phyloP scores from a whole-genome alignment of 345 rosid genomes.

The Cochlearia excelsa region DNA sequence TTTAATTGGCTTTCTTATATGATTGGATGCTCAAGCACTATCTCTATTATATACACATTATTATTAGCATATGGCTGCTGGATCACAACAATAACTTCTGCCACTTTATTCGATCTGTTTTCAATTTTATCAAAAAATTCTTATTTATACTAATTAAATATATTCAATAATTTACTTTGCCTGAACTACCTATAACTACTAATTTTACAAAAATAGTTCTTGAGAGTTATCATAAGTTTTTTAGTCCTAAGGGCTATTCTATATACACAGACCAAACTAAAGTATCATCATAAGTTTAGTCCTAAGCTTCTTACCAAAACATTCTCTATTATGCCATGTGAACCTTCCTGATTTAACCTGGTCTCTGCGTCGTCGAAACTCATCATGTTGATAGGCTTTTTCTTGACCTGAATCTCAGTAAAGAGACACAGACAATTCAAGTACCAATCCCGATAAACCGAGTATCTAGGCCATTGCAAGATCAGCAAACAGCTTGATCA shows the following conservation, averaged over 20 bases:
- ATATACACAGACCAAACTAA: constrained; percentile 20
- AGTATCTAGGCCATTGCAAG: constrained; percentile 20
- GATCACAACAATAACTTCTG: neutral
- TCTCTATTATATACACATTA: constrained; percentile 11
- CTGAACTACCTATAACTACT: constrained; percentile 3
- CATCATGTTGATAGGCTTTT: neutral
- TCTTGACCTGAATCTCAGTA: neutral
- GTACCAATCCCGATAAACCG: neutral
- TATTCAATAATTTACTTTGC: too few species aligned
- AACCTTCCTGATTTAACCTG: constrained; percentile 12
- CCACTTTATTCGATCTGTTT: neutral
- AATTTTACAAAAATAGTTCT: constrained; percentile 28
- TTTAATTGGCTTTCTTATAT: constrained; percentile 25
- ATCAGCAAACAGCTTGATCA: constrained; percentile 22
- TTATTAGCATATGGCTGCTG: neutral
- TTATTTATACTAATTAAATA: neutral
- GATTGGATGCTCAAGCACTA: constrained; percentile 43
- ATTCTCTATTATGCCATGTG: constrained; percentile 5
- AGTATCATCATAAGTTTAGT: neutral
- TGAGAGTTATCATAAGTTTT: constrained; percentile 20
- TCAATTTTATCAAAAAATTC: too few species aligned
- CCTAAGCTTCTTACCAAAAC: constrained; percentile 17
- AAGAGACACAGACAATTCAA: constrained; percentile 1
- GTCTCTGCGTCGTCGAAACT: constrained; percentile 16
- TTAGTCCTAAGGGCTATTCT: constrained; percentile 15